phyloP scores from a whole-genome alignment of 495 filamentous ascomycete genomes.

The Jackrogersella minutella region DNA sequence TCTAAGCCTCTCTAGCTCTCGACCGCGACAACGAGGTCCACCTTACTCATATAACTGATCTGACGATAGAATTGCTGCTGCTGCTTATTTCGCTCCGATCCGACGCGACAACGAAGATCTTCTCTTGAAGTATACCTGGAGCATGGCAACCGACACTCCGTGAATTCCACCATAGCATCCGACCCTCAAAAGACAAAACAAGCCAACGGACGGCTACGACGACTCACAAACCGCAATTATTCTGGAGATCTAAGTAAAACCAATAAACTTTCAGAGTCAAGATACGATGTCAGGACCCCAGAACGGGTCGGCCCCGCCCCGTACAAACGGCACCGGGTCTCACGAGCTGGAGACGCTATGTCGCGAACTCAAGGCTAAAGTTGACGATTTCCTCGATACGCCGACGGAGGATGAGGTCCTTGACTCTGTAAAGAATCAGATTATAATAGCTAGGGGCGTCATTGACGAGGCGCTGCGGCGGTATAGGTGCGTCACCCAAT shows the following conservation, averaged over 20 bases:
- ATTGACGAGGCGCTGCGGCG: slow-evolving; percentile 72
- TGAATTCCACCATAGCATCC: background rate
- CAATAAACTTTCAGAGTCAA: background rate
- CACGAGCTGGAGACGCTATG: slow-evolving; percentile 50
- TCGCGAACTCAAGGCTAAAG: slow-evolving; percentile 65
- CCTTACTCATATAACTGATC: slow-evolving; percentile 27
- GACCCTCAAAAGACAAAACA: too few species aligned
- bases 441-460: slow-evolving; percentile 71
- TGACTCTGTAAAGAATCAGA: slow-evolving; percentile 74
- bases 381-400: slow-evolving; percentile 73
- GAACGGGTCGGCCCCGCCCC: slow-evolving; percentile 20
- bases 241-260: background rate
- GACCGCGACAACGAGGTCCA: slow-evolving; percentile 16
- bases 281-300: slow-evolving; percentile 11
- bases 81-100: background rate
- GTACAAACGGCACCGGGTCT: slow-evolving; percentile 14
- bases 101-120: background rate
- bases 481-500: slow-evolving; percentile 67
- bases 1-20: slow-evolving; percentile 4
- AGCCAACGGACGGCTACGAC: background rate
- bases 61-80: slow-evolving; percentile 2
- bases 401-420: slow-evolving; percentile 65
- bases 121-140: slow-evolving; percentile 1
- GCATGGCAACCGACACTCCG: slow-evolving; percentile 20
- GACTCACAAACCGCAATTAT: background rate